Percentiles rank a stretch among this genome's conserved stretches.
Evolutionary conservation across 495 filamentous ascomycete genomes (phyloP).

Genomic region (Penicillium pancosmium): DNA sequence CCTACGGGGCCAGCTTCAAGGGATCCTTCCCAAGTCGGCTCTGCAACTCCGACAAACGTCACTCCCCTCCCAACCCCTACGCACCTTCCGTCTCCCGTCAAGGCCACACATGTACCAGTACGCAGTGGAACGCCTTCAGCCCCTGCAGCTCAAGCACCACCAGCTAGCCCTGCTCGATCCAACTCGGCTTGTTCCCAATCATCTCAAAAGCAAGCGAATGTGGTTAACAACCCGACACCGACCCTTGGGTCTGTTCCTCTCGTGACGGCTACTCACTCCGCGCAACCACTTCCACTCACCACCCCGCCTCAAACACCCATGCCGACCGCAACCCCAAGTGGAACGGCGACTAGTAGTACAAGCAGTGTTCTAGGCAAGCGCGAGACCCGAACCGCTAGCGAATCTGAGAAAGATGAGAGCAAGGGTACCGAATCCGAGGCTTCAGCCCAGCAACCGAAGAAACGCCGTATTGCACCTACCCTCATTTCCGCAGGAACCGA

Average conservation of each 20-base stretch:
- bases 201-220: constrained; percentile 38
- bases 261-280: constrained; percentile 69
- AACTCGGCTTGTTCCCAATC: constrained; percentile 77
- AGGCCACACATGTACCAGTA: constrained; percentile 49
- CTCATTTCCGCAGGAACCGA: constrained; percentile 49
- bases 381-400: constrained; percentile 45
- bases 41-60: constrained; percentile 53
- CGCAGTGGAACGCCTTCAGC: constrained; percentile 24
- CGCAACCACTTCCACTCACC: constrained; percentile 61
- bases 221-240: constrained; percentile 77
- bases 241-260: constrained; percentile 73
- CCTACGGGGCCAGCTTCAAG: constrained; percentile 63
- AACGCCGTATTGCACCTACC: constrained; percentile 78
- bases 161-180: constrained; percentile 76
- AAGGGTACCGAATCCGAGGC: constrained; percentile 47
- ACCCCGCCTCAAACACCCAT: constrained; percentile 83
- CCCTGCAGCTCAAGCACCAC: constrained; percentile 53
- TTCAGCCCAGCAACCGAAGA: constrained; percentile 60
- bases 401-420: constrained; percentile 63
- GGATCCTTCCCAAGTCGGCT: constrained; percentile 45
- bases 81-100: constrained; percentile 60
- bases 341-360: constrained; percentile 41
- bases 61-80: constrained; percentile 69
- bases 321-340: constrained; percentile 43
- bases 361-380: constrained; percentile 60